Evolutionary conservation across 2,329 filamentous ascomycete genomes (phyloP).

Genomic region (Nemania diffusa): DNA sequence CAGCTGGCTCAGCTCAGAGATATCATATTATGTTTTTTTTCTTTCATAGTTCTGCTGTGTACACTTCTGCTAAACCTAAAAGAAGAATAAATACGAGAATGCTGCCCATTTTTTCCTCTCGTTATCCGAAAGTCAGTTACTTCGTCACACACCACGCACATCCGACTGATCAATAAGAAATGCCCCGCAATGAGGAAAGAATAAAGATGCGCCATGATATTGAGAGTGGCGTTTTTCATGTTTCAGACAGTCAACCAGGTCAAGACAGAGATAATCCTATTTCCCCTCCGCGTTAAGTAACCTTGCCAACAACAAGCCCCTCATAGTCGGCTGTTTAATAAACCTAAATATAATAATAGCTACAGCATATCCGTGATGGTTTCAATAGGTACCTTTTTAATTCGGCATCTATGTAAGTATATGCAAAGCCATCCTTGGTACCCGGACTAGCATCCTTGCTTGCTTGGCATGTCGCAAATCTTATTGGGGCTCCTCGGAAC

Average conservation of each 20-base stretch:
- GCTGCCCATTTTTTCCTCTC: not conserved
- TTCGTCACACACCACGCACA: too few relatives aligned
- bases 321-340: not conserved
- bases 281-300: too few relatives aligned
- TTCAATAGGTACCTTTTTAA: not conserved
- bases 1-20: too few relatives aligned
- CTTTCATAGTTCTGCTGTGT: not conserved
- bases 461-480: conserved; percentile 8
- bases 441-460: not conserved
- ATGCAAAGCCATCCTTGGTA: not conserved
- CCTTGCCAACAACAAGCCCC: not conserved
- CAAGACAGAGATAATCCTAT: too few relatives aligned
- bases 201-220: too few relatives aligned
- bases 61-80: not conserved
- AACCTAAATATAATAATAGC: not conserved
- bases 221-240: too few relatives aligned
- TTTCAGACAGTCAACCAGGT: too few relatives aligned
- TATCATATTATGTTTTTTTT: too few relatives aligned
- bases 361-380: not conserved
- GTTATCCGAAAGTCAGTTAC: too few relatives aligned
- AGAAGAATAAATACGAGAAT: not conserved
- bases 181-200: not conserved
- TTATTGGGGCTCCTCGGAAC: not conserved
- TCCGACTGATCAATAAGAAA: too few relatives aligned
- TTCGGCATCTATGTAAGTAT: not conserved